Evolutionary conservation across 1,284 basidiomycete species (phyloP), one percentile per base, ranked within the genome.

Genomic region (Naganishia sp.): DNA sequence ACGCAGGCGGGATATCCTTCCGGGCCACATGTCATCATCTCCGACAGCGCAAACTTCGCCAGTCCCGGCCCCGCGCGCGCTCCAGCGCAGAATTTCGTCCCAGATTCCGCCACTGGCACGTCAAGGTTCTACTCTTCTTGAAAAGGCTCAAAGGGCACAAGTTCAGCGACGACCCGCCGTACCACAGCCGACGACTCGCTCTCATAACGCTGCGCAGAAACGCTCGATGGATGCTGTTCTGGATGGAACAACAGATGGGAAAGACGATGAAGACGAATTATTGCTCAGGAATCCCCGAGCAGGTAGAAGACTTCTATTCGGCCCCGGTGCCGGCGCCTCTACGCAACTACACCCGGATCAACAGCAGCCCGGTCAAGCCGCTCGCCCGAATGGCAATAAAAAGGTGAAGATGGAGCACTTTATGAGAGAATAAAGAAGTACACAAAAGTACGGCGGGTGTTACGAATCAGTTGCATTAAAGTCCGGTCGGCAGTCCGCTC

Each of bases 181-280:
- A 39, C 39, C 59, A 13, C 25, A 49, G 36, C 13, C 33, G 4
- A 23, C n/a, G 6, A 36, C 1, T 11, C 53, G 16, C 13, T 7
- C 36, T 39, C 48, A 50, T 7, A 25, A 42, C n/a, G 49, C 16
- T 33, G 43, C 36, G 13, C 36, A 52, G 39, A 61, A 61, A 23
- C 59, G 59, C 31, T 61, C 59, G 13, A 61, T 61, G 59, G 59
- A 61, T 25, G 59, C 48, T 43, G 59, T 61, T 52, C 59, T 61
- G 39, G 59, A 46, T 21, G 59, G 59, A 52, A 44, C 42, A 23
- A 39, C 49, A 6, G 59, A 52, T 18, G n/a, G 25, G 23, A 42
- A 52, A n/a, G 49, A 52, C 36, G 59, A 50, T 18, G 59, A 61
- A 50, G 59, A 61, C 42, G 59, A 61, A n/a, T 36, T 61, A 1